These are phyloP conservation scores for Trichoderma sp. DNA, from an alignment of 2,329 filamentous ascomycete species.

Conservation along the genomic window DNA sequence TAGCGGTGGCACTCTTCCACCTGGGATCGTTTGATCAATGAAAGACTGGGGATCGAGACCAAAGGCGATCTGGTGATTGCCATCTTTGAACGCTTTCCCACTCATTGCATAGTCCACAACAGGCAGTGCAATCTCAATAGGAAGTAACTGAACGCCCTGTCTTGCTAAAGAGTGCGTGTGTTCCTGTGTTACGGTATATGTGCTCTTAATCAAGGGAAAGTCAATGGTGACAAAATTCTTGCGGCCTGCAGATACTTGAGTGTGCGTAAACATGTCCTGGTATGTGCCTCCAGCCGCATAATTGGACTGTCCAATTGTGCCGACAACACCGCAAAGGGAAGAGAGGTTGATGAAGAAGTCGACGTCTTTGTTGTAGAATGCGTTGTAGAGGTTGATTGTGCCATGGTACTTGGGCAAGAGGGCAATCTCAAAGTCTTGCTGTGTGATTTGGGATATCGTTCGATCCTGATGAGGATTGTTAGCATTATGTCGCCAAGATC, in stretches of 20 bases:
- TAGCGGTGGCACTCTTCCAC: neutral
- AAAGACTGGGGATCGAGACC: neutral
- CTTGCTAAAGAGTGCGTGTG: neutral
- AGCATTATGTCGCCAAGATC: neutral
- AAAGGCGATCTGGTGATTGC: constrained; percentile 12
- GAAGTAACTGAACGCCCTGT: neutral
- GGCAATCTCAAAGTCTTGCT: constrained; percentile 30
- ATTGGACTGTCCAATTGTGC: constrained; percentile 38
- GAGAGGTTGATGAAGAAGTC: constrained; percentile 42
- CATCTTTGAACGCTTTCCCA: constrained; percentile 4
- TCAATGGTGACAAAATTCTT: neutral
- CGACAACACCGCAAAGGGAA: constrained; percentile 36
- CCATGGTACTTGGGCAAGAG: constrained; percentile 35
- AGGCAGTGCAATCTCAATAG: neutral
- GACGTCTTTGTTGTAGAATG: constrained; percentile 20
- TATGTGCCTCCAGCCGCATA: constrained; percentile 39
- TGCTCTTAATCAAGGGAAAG: neutral
- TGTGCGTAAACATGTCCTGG: constrained; percentile 29
- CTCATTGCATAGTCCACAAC: constrained; percentile 14
- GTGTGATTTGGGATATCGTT: constrained; percentile 34
- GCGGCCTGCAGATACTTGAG: neutral
- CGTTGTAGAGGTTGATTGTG: constrained; percentile 35
- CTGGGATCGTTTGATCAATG: neutral
- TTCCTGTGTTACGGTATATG: neutral
- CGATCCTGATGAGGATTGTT: neutral